Conservation (phyloP, 306 rosid species). For the Mimosa bimucronata region DNA sequence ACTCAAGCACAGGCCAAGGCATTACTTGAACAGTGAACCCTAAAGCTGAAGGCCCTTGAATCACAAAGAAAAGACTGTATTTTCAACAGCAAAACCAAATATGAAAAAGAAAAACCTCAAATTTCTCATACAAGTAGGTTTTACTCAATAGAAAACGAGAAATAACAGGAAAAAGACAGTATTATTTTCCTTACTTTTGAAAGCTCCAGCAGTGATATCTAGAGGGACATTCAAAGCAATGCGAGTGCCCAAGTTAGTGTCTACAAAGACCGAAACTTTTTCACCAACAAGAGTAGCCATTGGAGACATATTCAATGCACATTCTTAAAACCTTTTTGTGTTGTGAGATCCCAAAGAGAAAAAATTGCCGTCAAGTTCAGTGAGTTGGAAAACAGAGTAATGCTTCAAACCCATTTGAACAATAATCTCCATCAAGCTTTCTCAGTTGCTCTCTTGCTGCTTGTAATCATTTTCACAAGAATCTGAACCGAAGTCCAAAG, state of each 20-base stretch:
- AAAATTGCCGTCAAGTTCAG: too few relatives aligned
- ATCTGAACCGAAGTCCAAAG: background rate
- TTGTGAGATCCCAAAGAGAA: background rate
- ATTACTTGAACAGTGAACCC: background rate
- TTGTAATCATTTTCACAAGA: background rate
- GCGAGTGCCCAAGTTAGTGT: constrained; percentile 74
- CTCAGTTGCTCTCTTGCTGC: background rate
- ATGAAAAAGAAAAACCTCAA: too few relatives aligned
- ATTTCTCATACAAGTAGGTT: background rate
- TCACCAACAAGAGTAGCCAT: constrained; percentile 30
- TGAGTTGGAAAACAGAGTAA: background rate
- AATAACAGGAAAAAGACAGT: background rate
- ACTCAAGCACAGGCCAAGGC: background rate
- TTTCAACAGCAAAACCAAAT: background rate
- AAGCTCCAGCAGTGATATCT: constrained; percentile 54
- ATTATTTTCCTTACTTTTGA: constrained; percentile 60
- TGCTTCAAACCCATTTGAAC: background rate
- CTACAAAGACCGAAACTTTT: constrained; percentile 60
- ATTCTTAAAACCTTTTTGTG: background rate
- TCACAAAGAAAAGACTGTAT: background rate
- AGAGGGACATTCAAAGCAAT: constrained; percentile 60
- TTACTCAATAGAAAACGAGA: background rate
- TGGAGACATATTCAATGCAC: background rate
- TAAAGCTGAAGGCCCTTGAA: background rate
- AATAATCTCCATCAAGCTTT: background rate